phyloP scores from a whole-genome alignment of 2,329 filamentous ascomycete genomes.

The Colletotrichum sp. region DNA sequence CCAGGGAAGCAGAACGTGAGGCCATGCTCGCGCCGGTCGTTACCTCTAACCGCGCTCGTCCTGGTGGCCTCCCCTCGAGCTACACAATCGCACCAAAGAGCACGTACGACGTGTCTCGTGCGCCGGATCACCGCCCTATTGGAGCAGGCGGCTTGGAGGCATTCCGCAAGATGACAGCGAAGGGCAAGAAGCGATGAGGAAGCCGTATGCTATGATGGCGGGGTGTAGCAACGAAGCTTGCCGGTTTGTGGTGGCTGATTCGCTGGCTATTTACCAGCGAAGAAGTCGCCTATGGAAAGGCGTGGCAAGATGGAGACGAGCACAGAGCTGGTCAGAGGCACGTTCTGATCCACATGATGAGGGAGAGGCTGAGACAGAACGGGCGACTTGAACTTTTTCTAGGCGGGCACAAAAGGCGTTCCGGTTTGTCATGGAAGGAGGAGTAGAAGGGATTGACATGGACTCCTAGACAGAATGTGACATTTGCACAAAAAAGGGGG shows the following conservation, averaged over 20 bases:
- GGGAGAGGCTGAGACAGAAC: not conserved
- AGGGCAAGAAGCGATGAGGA: slow-evolving; percentile 56
- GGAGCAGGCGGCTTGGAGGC: slow-evolving; percentile 69
- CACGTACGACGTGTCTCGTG: slow-evolving; percentile 60
- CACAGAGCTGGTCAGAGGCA: not conserved
- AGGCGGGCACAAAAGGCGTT: slow-evolving; percentile 9
- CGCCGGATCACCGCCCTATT: slow-evolving; percentile 62
- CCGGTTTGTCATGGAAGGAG: not conserved
- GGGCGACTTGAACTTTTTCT: slow-evolving; percentile 9
- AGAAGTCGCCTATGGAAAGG: not conserved
- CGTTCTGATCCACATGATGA: not conserved
- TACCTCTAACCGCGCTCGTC: slow-evolving; percentile 61
- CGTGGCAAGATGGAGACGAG: not conserved
- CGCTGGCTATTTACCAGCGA: not conserved
- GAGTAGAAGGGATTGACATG: not conserved
- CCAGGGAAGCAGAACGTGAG: slow-evolving; percentile 60
- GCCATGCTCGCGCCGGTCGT: slow-evolving; percentile 62
- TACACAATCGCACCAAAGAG: slow-evolving; percentile 67
- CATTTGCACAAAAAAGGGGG: not conserved
- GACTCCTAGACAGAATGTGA: not conserved
- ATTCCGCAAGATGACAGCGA: slow-evolving; percentile 70
- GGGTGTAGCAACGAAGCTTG: not conserved
- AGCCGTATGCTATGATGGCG: not conserved
- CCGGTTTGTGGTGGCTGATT: not conserved
- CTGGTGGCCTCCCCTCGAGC: slow-evolving; percentile 58